Conservation (phyloP, 306 rosid species). For the Argentina anserina region DNA sequence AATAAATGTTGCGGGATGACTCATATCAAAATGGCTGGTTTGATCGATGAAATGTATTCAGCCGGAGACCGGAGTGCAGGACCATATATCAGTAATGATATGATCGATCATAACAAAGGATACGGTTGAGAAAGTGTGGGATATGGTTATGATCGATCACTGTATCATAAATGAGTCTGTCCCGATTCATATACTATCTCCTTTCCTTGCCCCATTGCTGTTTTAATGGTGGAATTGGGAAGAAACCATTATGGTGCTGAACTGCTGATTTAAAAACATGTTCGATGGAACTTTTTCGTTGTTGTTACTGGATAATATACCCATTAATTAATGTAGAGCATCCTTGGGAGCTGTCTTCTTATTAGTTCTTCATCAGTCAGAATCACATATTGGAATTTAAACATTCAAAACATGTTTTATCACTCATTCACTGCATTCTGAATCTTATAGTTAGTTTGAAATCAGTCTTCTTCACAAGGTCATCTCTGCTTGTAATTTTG, state of each 20-base stretch:
- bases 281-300: not conserved
- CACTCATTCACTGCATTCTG: no score
- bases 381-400: not conserved
- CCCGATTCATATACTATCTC: not conserved
- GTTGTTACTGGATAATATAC: not conserved
- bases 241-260: not conserved
- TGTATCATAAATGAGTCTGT: conserved; percentile 8
- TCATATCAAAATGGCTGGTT: not conserved
- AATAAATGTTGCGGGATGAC: not conserved
- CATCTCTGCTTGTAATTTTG: no score
- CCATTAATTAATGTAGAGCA: not conserved
- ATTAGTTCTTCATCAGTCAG: not conserved
- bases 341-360: not conserved
- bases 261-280: not conserved
- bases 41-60: conserved; percentile 1
- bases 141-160: not conserved
- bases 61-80: not conserved
- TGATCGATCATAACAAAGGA: not conserved
- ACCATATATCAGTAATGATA: not conserved
- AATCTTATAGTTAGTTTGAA: no score
- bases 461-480: no score
- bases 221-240: not conserved
- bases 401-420: not conserved
- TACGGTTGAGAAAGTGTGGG: conserved; percentile 10
- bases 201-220: not conserved